Evolutionary conservation across 176 grass and related monocot species (phyloP), one percentile per base, ranked within the genome.

Genomic region (Carex kokanica): DNA sequence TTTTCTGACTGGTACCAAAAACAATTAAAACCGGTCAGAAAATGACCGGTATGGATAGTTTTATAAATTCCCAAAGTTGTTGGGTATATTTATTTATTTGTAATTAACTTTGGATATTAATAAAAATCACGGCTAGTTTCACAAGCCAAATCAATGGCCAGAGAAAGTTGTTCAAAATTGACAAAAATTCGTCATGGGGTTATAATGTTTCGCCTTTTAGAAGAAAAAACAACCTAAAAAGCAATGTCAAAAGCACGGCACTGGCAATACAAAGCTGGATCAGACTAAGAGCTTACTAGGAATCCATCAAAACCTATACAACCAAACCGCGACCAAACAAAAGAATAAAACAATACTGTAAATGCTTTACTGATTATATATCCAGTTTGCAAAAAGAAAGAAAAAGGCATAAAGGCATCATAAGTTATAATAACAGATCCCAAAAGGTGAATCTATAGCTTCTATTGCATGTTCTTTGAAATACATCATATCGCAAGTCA

Each of bases 201-300:
- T 49, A 31, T 81, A 57, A 81, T 81, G 79, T 82, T 65, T 82
- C 40, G 52, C 60, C 45, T 64, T 53, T 64, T 82, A 15, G 36
- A 31, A 43, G 7, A 43, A 23, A 53, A 47, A 82, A 27, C 6
- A 65, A 82, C 12, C 27, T 6, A 62, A 62, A 82, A 82, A 20
- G 79, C 79, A 65, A 32, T 63, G 61, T 12, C 64, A 81, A 81
- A 47, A 51, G 79, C 6, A 64, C 27, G 10, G 43, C 71, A 74
- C 71, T 74, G 45, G 71, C 71, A 15, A 54, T 52, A 53, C 47
- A 75, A 82, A 82, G 79, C 79, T 82, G 79, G 79, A 82, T 66
- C 59, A 82, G 58, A 82, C 79, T 82, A 43, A 65, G 79, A 66
- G 59, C 79, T 66, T 82, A 82, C 79, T 82, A 82, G 58, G 79